Conservation (phyloP, 129 eudicot genomes). For the Helianthus tuberosus region DNA sequence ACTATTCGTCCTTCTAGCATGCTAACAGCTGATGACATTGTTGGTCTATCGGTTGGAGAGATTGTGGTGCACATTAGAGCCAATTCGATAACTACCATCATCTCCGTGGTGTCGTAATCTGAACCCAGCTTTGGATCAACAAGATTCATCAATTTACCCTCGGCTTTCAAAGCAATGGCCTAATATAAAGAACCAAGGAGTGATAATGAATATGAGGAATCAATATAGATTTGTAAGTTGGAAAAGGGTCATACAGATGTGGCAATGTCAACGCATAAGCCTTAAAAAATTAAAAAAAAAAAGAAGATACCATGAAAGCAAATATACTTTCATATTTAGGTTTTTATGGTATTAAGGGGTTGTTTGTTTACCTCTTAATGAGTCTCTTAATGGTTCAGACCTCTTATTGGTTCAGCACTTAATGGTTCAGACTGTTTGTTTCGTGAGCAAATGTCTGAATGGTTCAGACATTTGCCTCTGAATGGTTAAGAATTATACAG, state of each 20-base stretch:
- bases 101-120: constrained; percentile 33
- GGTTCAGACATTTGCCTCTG: no score
- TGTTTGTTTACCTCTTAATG: no score
- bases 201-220: neutral
- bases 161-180: constrained; percentile 39
- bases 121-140: constrained; percentile 46
- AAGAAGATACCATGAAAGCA: no score
- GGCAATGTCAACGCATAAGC: neutral
- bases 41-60: constrained; percentile 40
- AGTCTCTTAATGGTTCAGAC: no score
- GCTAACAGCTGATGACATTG: constrained; percentile 53
- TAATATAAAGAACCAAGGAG: neutral
- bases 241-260: neutral
- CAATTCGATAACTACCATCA: constrained; percentile 33
- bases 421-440: no score
- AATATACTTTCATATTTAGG: no score
- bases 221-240: neutral
- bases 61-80: constrained; percentile 43
- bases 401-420: no score
- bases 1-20: constrained; percentile 11
- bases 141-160: constrained; percentile 43
- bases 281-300: no score
- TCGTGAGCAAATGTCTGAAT: no score
- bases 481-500: no score
- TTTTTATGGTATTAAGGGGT: no score